Percentiles rank a stretch among this genome's conserved stretches.
These are phyloP conservation scores for Boechera stricta DNA, from an alignment of 345 rosid species.

Conservation along the genomic window DNA sequence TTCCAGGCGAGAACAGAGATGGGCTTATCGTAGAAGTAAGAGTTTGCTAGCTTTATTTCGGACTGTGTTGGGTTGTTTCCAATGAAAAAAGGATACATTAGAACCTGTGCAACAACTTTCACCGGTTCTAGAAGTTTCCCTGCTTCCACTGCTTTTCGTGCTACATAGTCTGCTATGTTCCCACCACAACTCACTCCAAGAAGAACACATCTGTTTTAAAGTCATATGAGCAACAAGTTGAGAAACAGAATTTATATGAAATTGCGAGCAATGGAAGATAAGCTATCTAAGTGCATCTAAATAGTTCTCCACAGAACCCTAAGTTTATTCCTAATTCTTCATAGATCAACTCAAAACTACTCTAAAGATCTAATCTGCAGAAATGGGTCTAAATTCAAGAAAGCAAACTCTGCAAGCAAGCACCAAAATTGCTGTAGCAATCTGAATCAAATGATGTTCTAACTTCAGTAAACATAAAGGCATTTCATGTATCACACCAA, in stretches of 20 bases:
- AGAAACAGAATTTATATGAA: not conserved
- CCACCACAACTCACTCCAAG: slow-evolving; percentile 91
- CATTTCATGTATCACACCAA: slow-evolving; percentile 4
- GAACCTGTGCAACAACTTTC: slow-evolving; percentile 90
- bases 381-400: slow-evolving; percentile 2
- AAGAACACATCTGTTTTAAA: slow-evolving; percentile 73
- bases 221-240: slow-evolving; percentile 12
- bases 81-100: slow-evolving; percentile 88
- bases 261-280: slow-evolving; percentile 18
- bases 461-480: not conserved
- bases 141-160: slow-evolving; percentile 81
- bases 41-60: slow-evolving; percentile 77
- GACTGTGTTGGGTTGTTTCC: slow-evolving; percentile 83
- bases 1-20: slow-evolving; percentile 80
- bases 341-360: not conserved
- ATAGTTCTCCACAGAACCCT: slow-evolving; percentile 2
- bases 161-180: slow-evolving; percentile 85
- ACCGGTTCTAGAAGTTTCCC: slow-evolving; percentile 84
- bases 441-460: not conserved
- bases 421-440: not conserved
- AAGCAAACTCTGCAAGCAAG: not conserved
- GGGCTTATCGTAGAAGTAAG: slow-evolving; percentile 82
- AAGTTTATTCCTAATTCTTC: not conserved
- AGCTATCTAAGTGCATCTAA: slow-evolving; percentile 19
- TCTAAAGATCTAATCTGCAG: slow-evolving; percentile 4